These are phyloP conservation scores for Ploettnerulaceae sp. DNA, from an alignment of 2,329 filamentous ascomycete genomes.

Conservation along the genomic window DNA sequence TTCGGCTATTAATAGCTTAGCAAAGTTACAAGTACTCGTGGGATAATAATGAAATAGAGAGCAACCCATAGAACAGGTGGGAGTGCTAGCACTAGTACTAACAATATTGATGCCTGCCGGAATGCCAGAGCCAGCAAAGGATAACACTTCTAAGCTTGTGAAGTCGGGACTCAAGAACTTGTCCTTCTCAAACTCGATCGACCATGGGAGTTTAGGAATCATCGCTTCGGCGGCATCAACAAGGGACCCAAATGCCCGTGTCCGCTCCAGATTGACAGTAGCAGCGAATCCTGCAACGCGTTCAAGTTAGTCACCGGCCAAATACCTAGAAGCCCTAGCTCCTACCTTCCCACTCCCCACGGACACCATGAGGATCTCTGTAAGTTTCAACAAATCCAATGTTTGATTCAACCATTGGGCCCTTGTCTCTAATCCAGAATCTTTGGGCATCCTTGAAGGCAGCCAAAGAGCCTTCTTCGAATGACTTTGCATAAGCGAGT, in stretches of 20 bases:
- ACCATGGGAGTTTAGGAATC: slow-evolving; percentile 88
- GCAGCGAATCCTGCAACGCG: slow-evolving; percentile 55
- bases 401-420: slow-evolving; percentile 74
- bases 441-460: slow-evolving; percentile 77
- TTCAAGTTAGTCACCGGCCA: background rate
- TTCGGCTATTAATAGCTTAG: slow-evolving; percentile 42
- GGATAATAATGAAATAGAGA: background rate
- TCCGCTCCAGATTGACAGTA: slow-evolving; percentile 86
- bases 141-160: slow-evolving; percentile 86
- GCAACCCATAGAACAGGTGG: background rate
- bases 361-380: slow-evolving; percentile 72
- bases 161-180: slow-evolving; percentile 94
- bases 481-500: slow-evolving; percentile 68
- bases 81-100: background rate
- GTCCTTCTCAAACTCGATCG: slow-evolving; percentile 87
- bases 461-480: slow-evolving; percentile 67
- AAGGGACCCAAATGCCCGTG: slow-evolving; percentile 77
- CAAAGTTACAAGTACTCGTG: background rate
- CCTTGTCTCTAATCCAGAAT: slow-evolving; percentile 78
- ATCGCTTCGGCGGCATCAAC: slow-evolving; percentile 75
- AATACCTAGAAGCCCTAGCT: background rate
- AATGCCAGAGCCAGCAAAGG: slow-evolving; percentile 64
- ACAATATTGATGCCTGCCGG: slow-evolving; percentile 62
- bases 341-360: slow-evolving; percentile 75
- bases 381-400: slow-evolving; percentile 81